Base-by-base conservation (phyloP, 257 asterid species). In the Craterostigma plantagineum region DNA sequence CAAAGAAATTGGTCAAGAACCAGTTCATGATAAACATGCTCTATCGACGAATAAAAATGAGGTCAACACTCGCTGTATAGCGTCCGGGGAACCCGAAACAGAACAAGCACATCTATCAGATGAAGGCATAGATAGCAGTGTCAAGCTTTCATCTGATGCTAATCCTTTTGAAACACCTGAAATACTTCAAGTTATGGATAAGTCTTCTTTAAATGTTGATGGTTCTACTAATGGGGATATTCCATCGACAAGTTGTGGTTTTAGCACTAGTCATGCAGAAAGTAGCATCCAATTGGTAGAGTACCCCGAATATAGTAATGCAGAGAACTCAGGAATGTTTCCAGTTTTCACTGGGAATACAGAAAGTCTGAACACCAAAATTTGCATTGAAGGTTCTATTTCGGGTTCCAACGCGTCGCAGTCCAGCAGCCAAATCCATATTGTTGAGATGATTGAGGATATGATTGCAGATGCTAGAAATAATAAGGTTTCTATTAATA, bases 401-500 rank as follows among this genome's bases (percentile, higher is more conserved):
- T 35, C 55, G 36, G 70, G 51, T 48, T 45, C 58, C 13, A 38
- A 63, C 56, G 44, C 70, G 43, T 62, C 79, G 11, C 70, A 55
- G 38, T 76, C 86, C 36, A 67, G 67, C 45, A 67, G 67, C 42
- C 75, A 81, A 59, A 42, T 58, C 33, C 64, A 52, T 53, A 46
- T 53, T 35, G 45, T 59, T 50, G 85, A 70, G 48, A 69, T 61
- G 57, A 63, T 87, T 36, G 95, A 82, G 51, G 83, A 77, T 43
- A 53, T 61, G 44, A 68, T 87, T 54, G 54, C 66, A 10, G 83
- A 63, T 66, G 86, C 93, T 14, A 76, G 68, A 57, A 67, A 61
- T 61, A 70, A 72, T 58, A 82, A 82, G 98, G 98, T 82, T 23
- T 23, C 4, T 23, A 23, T 23, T 23, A 23, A 23, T 23, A 23